Conservation (phyloP, 1,139 yeast species). For the Candida glucosophila region DNA sequence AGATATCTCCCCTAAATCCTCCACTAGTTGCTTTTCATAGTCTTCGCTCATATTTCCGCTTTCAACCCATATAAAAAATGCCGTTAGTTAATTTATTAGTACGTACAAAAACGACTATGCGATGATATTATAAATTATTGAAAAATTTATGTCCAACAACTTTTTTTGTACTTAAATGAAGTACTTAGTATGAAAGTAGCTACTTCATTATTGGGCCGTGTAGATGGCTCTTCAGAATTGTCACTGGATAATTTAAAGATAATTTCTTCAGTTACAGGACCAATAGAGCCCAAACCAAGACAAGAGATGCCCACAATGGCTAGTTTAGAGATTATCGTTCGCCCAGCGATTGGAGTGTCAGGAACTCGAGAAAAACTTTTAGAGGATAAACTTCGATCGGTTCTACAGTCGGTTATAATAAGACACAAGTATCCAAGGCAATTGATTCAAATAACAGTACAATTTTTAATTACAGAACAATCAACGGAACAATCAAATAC, state of each 20-base stretch:
- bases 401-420: conserved; percentile 54
- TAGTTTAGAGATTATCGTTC: conserved; percentile 68
- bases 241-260: conserved; percentile 45
- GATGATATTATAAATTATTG: too few relatives aligned
- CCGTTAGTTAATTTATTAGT: too few relatives aligned
- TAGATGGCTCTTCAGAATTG: conserved; percentile 75
- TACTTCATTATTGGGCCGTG: conserved; percentile 41
- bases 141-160: too few relatives aligned
- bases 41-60: conserved; percentile 10
- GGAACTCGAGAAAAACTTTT: conserved; percentile 70
- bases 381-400: conserved; percentile 61
- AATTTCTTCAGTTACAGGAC: conserved; percentile 79
- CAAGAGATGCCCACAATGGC: conserved; percentile 81
- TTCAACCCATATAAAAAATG: neutral
- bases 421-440: conserved; percentile 75
- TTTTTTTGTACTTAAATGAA: neutral
- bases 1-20: conserved; percentile 22
- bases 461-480: conserved; percentile 53
- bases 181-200: conserved; percentile 7
- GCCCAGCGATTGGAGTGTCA: conserved; percentile 73
- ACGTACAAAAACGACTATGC: too few relatives aligned
- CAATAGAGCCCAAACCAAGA: conserved; percentile 74
- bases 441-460: conserved; percentile 79
- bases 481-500: conserved; percentile 16
- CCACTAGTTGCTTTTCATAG: conserved; percentile 26